Conservation (phyloP, 352 stramenopile species). For the Vaucheria bursata region DNA sequence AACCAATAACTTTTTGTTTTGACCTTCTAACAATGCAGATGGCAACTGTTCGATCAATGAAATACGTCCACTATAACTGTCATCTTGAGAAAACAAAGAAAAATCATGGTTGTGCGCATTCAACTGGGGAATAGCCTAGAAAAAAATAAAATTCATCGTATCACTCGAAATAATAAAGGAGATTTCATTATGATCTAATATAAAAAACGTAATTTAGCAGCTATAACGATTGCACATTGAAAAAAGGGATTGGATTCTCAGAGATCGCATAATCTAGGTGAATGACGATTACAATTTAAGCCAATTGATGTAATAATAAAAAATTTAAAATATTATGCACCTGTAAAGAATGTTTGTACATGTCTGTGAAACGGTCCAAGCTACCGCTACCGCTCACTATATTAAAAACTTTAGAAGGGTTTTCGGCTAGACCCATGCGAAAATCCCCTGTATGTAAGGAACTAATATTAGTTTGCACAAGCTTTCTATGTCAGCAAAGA, state of each 20-base stretch:
- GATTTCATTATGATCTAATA: too few relatives aligned
- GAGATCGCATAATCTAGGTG: not conserved
- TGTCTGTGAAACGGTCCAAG: not conserved
- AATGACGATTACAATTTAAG: not conserved
- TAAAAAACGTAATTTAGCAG: not conserved
- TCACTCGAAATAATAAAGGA: too few relatives aligned
- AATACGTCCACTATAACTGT: not conserved
- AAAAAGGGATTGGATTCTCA: not conserved
- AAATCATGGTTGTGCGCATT: not conserved
- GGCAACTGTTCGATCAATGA: not conserved
- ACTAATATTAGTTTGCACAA: too few relatives aligned
- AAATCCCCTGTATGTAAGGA: slow-evolving; percentile 2
- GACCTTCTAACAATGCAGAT: too few relatives aligned
- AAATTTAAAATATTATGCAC: not conserved
- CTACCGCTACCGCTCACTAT: slow-evolving; percentile 3
- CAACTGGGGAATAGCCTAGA: not conserved
- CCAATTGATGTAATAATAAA: not conserved
- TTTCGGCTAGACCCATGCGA: slow-evolving; percentile 6
- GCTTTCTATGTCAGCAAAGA: too few relatives aligned
- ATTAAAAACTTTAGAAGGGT: slow-evolving; percentile 6
- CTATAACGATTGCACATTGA: not conserved
- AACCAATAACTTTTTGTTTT: not conserved
- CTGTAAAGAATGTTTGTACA: not conserved
- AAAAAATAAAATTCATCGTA: too few relatives aligned
- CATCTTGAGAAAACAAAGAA: not conserved